Evolutionary conservation across 257 asterid species (phyloP).

Genomic region (Nicotiana tabacum): DNA sequence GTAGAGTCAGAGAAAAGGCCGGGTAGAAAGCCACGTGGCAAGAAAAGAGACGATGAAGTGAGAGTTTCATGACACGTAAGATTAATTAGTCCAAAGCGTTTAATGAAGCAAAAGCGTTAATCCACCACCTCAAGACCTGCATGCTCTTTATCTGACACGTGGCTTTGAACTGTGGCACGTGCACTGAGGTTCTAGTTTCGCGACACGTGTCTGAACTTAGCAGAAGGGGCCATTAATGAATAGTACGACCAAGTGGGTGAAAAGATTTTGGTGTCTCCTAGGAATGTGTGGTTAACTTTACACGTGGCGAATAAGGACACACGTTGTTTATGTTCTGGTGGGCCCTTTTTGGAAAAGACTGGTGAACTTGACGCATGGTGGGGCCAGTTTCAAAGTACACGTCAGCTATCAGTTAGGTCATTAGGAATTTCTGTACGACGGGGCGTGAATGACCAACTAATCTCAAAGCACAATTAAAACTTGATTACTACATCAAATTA

Average conservation of each 20-base stretch:
- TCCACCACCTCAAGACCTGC: constrained; percentile 13
- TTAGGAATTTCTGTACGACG: too few relatives aligned
- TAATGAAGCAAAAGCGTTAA: constrained; percentile 19
- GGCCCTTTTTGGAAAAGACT: neutral
- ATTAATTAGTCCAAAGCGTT: constrained; percentile 6
- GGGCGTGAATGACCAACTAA: too few relatives aligned
- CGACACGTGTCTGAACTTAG: constrained; percentile 25
- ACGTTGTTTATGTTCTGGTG: neutral
- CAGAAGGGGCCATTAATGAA: neutral
- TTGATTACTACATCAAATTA: too few relatives aligned
- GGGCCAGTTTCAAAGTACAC: neutral
- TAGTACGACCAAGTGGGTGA: constrained; percentile 32
- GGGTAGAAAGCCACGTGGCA: constrained; percentile 46
- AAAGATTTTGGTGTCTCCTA: constrained; percentile 13
- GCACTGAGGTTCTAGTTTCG: neutral
- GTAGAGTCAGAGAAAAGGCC: constrained; percentile 12
- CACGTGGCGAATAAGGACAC: constrained; percentile 19
- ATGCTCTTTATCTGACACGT: constrained; percentile 28
- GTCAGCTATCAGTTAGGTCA: neutral
- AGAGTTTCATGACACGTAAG: constrained; percentile 37
- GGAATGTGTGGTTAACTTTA: neutral
- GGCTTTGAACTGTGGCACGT: constrained; percentile 11
- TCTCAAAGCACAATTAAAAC: too few relatives aligned
- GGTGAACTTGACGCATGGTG: neutral
- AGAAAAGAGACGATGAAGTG: constrained; percentile 14